Base-by-base conservation (phyloP, 495 filamentous ascomycete species). In the Niebla homalea region DNA sequence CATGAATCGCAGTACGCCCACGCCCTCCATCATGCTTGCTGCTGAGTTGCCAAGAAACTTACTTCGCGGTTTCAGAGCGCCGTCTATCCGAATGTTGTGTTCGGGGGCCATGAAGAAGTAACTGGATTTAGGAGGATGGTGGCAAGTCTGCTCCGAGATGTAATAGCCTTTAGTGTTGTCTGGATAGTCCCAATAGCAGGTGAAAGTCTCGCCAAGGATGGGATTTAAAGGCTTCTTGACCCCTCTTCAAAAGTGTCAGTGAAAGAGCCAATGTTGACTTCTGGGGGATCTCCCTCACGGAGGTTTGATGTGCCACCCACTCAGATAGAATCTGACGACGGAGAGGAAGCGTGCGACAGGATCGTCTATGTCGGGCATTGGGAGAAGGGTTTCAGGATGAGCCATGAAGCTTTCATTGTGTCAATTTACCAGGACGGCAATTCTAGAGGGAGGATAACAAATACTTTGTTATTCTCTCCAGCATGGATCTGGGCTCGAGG, bases 181-280 rank as follows among this genome's bases (percentile, higher is more conserved):
- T 5, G 81, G 76, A 58, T 94, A 89, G 47, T 95, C 87, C 92
- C 92, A 98, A 63, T 87, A 93, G 64, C 90, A 87, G 53, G 88
- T 93, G 62, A 87, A 96, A 2, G 80, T 85, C 68, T 99, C 92
- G 60, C 92, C 92, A 10, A 99, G 83, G 42, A 97, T 88, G 7
- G 92, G 92, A 67, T 99, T 99, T 51, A 99, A 70, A 46, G 92
- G 92, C 60, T 99, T 99, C 73, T 99, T 99, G 57, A 99, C 92
- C 26, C 92, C 92, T 47, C 90, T 95, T 51, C 51, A 51, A 64
- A 57, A 38, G 50, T 19, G 40, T 70, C 44, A 66, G 62, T 46
- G 29, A 19, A 26, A 12, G 29, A 43, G 45, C 32, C 29, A 32
- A 32, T 11, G 29, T 12, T 42, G 4, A 48, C 23, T 39, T n/a